A percentile compares a stretch with the other conserved stretches of the same genome.
phyloP scores from a whole-genome alignment of 768 basidiomycete species.

The Mycena polygramma region DNA sequence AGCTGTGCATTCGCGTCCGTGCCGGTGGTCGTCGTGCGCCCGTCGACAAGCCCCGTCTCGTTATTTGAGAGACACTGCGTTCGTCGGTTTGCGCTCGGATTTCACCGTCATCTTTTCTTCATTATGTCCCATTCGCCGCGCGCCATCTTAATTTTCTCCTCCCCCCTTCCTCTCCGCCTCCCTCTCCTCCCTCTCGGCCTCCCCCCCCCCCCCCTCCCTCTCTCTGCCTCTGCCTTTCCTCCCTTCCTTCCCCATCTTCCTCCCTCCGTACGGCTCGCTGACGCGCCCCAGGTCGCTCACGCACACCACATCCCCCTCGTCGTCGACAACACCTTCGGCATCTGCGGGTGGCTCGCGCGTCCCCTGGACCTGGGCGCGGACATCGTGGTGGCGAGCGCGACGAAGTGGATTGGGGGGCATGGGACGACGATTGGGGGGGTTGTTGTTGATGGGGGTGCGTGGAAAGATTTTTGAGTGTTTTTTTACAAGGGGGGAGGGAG shows the following conservation, averaged over 20 bases:
- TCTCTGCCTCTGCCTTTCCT: slow-evolving; percentile 55
- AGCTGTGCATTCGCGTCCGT: too few relatives aligned
- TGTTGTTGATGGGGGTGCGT: slow-evolving; percentile 62
- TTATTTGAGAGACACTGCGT: too few relatives aligned
- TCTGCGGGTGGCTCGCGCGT: slow-evolving; percentile 48
- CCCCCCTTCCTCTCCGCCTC: neutral
- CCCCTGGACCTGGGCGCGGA: slow-evolving; percentile 42
- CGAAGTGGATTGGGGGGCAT: slow-evolving; percentile 52
- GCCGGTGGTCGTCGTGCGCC: too few relatives aligned
- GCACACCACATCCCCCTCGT: slow-evolving; percentile 45
- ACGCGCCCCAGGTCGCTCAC: slow-evolving; percentile 25
- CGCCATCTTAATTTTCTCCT: slow-evolving; percentile 35
- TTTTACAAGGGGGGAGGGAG: too few relatives aligned
- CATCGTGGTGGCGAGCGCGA: slow-evolving; percentile 46
- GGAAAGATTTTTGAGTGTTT: too few relatives aligned
- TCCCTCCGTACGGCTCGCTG: too few relatives aligned
- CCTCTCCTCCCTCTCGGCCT: slow-evolving; percentile 47
- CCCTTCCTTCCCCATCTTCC: slow-evolving; percentile 38
- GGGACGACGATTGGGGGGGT: slow-evolving; percentile 67
- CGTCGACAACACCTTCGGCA: slow-evolving; percentile 70
- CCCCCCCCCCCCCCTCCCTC: slow-evolving; percentile 43
- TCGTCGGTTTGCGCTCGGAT: too few relatives aligned
- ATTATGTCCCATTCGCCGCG: too few relatives aligned
- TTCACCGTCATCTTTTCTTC: too few relatives aligned
- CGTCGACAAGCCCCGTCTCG: too few relatives aligned